Conservation (phyloP, 2,329 filamentous ascomycete genomes). For the Clathrospora elynae region DNA sequence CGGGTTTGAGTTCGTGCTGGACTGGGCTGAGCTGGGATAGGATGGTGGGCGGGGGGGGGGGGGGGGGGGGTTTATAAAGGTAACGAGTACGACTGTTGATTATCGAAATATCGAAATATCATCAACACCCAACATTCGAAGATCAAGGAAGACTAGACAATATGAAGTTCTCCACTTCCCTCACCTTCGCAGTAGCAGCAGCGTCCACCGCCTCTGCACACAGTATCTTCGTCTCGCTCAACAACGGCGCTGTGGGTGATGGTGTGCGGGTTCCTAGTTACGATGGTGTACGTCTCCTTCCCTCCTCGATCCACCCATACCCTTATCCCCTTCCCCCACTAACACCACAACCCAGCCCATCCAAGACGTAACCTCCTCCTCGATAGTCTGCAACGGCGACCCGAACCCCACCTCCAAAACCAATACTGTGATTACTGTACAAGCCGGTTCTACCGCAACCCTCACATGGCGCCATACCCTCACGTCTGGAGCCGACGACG, state of each 20-base stretch:
- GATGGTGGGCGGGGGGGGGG: too few species aligned
- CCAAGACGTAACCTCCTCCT: constrained; percentile 59
- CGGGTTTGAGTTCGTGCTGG: constrained; percentile 3
- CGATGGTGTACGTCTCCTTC: constrained; percentile 33
- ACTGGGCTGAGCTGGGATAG: not conserved
- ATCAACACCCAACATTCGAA: not conserved
- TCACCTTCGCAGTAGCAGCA: constrained; percentile 33
- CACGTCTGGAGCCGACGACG: constrained; percentile 53
- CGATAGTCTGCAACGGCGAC: constrained; percentile 63
- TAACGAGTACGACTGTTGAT: not conserved
- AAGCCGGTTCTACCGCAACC: constrained; percentile 56
- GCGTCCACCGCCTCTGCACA: constrained; percentile 52
- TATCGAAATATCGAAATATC: too few species aligned
- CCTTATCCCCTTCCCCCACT: too few species aligned
- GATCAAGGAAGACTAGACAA: not conserved
- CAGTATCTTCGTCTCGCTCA: constrained; percentile 58
- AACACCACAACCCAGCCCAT: constrained; percentile 55
- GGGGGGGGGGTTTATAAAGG: constrained; percentile 23
- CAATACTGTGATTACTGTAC: constrained; percentile 47
- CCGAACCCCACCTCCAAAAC: constrained; percentile 54
- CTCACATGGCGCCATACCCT: constrained; percentile 65
- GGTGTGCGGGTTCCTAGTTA: constrained; percentile 57
- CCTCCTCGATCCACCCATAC: not conserved
- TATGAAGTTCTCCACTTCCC: constrained; percentile 38
- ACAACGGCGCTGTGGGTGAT: constrained; percentile 54